Conservation (phyloP, 371 early-diverging fungal genomes). For the Mucor racemosus region DNA sequence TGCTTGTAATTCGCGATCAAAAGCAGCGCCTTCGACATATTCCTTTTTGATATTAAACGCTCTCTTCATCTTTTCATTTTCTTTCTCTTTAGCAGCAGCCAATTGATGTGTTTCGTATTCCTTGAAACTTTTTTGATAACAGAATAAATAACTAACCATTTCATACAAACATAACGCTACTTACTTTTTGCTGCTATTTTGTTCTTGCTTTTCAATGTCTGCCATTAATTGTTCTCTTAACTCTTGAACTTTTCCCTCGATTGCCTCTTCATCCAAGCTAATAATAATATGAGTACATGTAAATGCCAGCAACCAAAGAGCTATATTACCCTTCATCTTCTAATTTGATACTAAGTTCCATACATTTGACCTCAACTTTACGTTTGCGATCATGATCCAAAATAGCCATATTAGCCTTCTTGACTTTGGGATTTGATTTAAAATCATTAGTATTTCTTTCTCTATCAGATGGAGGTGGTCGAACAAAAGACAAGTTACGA, state of each 20-base stretch:
- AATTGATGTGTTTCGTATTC: slow-evolving; percentile 74
- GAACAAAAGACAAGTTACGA: slow-evolving; percentile 81
- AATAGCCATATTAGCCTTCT: slow-evolving; percentile 80
- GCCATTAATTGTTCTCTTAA: slow-evolving; percentile 43
- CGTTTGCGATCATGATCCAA: slow-evolving; percentile 88
- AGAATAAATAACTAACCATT: background rate
- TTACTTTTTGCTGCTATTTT: slow-evolving; percentile 50
- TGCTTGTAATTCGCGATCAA: slow-evolving; percentile 79
- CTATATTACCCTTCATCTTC: slow-evolving; percentile 74
- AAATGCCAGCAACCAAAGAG: too few species aligned
- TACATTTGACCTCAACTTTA: slow-evolving; percentile 84
- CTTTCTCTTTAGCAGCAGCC: slow-evolving; percentile 71
- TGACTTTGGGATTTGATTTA: slow-evolving; percentile 43
- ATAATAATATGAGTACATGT: too few species aligned
- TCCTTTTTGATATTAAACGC: slow-evolving; percentile 74
- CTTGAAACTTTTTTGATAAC: slow-evolving; percentile 26
- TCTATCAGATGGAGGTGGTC: slow-evolving; percentile 44
- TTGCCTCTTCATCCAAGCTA: slow-evolving; percentile 23
- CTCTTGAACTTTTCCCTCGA: slow-evolving; percentile 25
- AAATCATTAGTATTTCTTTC: slow-evolving; percentile 42
- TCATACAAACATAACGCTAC: background rate
- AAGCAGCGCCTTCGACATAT: slow-evolving; percentile 84
- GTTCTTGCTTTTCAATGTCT: slow-evolving; percentile 55
- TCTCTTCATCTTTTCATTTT: slow-evolving; percentile 65
- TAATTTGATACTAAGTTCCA: slow-evolving; percentile 77